Evolutionary conservation across 129 eudicot genomes (phyloP), one percentile per base, ranked within the genome.

Genomic region (Gnaphalium uliginosum): DNA sequence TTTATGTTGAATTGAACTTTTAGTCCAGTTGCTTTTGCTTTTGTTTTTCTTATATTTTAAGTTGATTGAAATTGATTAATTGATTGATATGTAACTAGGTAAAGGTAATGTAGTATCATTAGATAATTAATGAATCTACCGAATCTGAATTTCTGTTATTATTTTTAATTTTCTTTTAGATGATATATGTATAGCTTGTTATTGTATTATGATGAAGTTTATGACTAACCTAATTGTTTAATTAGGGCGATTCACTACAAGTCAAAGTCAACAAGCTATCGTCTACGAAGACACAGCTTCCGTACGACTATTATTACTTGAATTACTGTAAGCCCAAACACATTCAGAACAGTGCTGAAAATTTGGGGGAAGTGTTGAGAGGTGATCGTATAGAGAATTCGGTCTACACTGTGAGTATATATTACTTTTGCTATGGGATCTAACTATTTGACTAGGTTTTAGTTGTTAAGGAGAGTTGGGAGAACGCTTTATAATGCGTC

Each of bases 321-420:
- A 88, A 79, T n/a, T 90, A 88, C 82, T 93, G 98, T 78, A 93
- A 90, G 81, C 98, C 98, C 21, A 35, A 78, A 13, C 85, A 85
- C 67, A 93, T 93, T 76, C 76, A 53, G 75, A 90, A 93, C 84
- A 92, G 84, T 82, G 98, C 97, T 63, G 97, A 93, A 73, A 93
- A 93, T 81, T 85, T 90, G 83, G 98, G 98, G 19, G 97, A 93
- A 81, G 97, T 93, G 51, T 87, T 93, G 18, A 87, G 98, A 48
- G 98, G 98, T 71, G 98, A 93, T 79, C 96, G 98, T 71, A 93
- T 90, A 46, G 98, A 93, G 85, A 93, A 93, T 75, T 93, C 98
- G 23, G 85, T 90, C 60, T 93, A 88, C 81, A 85, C 88, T 8
- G 98, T 93, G 68, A 77, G 92, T 41, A 77, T 46, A 35, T 56